Evolutionary conservation across 2,329 filamentous ascomycete species (phyloP), one percentile per base, ranked within the genome.

Genomic region (Aspergillus spinulosporus): DNA sequence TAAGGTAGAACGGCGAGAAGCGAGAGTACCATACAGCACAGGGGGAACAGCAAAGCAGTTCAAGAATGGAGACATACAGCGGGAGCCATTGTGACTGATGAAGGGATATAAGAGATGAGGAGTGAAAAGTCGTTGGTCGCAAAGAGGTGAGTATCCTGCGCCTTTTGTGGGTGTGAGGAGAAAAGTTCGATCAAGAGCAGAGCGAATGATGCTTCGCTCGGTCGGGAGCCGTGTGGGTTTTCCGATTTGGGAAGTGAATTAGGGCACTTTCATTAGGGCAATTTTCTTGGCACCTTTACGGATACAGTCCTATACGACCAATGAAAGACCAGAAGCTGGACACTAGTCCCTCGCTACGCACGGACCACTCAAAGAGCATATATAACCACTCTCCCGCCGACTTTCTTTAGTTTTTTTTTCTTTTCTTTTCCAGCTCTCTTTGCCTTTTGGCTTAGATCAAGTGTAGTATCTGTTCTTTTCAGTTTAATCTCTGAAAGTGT

Each of bases 391-490:
- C 5, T 4, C 11, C 52, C 28, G 28, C 62, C 65, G 59, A 8
- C 36, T 2, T 39, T 46, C 59, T 75, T 73, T 68, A 31, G 48
- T 60, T 64, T 71, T 74, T 75, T 72, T 71, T 74, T 72, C 69
- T 71, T 76, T 73, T 74, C 65, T 74, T 76, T 66, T 76, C 67
- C 68, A 79, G 76, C 76, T 79, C 76, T 78, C 74, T 76, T 77
- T 77, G 75, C 79, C 77, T 78, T 82, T 81, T 76, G 76, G 85
- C 85, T 89, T 89, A 90, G 88, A 91, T 91, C 88, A 91, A 90
- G 87, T 91, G 87, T 90, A 91, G 88, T 91, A 91, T 90, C 88
- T 90, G 88, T 92, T 92, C 88, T 92, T 91, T 89, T 90, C 87
- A 92, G 89, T 91, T 92, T 92, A 92, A 92, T 91, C 87, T 88